Conservation (phyloP, 148 eudicot genomes). For the Dianthus caryophyllus region DNA sequence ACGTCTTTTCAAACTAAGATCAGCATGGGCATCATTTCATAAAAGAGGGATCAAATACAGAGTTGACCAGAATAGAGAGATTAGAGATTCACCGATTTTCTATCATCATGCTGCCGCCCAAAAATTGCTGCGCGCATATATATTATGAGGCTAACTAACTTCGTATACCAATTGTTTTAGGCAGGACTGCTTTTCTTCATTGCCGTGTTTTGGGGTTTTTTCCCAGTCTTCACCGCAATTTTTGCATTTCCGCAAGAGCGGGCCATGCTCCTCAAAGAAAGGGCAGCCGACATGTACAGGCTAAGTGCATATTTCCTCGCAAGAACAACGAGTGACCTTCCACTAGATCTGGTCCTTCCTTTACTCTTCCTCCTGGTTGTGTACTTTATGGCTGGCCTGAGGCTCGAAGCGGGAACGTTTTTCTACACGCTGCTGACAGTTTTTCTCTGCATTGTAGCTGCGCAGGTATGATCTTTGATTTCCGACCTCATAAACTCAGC, state of each 20-base stretch:
- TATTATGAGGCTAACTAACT: not conserved
- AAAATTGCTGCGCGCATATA: not conserved
- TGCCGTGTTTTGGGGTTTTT: constrained; percentile 92
- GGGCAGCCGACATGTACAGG: constrained; percentile 93
- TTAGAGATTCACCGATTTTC: not conserved
- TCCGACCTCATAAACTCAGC: not conserved
- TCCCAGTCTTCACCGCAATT: constrained; percentile 91
- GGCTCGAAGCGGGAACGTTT: constrained; percentile 49
- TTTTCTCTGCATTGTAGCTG: constrained; percentile 73
- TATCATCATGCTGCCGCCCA: not conserved
- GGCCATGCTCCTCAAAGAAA: constrained; percentile 86
- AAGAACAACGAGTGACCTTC: constrained; percentile 81
- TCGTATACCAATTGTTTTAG: constrained; percentile 34
- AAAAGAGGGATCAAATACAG: not conserved
- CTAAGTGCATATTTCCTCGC: constrained; percentile 90
- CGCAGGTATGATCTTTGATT: constrained; percentile 32
- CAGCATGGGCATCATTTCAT: not conserved
- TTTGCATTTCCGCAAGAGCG: constrained; percentile 94
- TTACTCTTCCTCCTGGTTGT: constrained; percentile 70
- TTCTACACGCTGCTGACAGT: constrained; percentile 63
- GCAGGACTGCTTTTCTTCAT: constrained; percentile 89
- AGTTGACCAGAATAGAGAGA: not conserved
- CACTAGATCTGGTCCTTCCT: constrained; percentile 76
- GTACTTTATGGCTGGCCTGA: constrained; percentile 93
- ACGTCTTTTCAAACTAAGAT: no score